phyloP scores from a whole-genome alignment of 371 early-diverging fungal species.

The Apophysomyces variabilis region DNA sequence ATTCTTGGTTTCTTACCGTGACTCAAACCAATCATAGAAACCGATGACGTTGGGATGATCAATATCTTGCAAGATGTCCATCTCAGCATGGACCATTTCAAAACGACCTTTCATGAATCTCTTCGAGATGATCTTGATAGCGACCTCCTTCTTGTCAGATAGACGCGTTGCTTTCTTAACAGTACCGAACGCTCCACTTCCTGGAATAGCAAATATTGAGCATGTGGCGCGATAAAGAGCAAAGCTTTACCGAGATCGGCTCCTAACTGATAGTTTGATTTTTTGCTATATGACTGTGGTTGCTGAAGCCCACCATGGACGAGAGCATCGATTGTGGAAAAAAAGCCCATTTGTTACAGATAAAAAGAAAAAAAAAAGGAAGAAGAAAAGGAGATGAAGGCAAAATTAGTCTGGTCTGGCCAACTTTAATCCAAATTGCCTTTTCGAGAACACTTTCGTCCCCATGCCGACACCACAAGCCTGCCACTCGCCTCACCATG shows the following conservation, averaged over 20 bases:
- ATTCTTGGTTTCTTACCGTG: constrained; percentile 38
- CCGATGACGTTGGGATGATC: constrained; percentile 85
- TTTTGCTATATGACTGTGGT: constrained; percentile 73
- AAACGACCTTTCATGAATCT: constrained; percentile 64
- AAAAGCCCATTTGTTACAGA: constrained; percentile 28
- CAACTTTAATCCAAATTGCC: neutral
- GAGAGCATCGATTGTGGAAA: constrained; percentile 40
- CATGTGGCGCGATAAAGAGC: neutral
- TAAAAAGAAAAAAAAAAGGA: neutral
- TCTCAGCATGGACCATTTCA: constrained; percentile 79
- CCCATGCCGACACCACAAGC: too few species aligned
- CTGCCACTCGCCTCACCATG: too few species aligned
- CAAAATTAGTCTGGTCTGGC: neutral
- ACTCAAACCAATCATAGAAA: constrained; percentile 83
- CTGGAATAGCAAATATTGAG: constrained; percentile 29
- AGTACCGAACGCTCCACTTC: constrained; percentile 76
- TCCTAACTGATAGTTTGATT: constrained; percentile 68
- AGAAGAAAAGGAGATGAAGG: neutral
- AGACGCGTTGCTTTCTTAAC: constrained; percentile 69
- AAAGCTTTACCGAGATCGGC: constrained; percentile 56
- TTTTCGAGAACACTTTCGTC: too few species aligned
- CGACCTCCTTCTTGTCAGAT: constrained; percentile 65
- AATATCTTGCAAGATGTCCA: constrained; percentile 66
- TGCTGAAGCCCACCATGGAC: constrained; percentile 57
- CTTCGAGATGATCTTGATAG: constrained; percentile 84